Base-by-base conservation (phyloP, 768 basidiomycete genomes). In the Psilocybe azurescens region DNA sequence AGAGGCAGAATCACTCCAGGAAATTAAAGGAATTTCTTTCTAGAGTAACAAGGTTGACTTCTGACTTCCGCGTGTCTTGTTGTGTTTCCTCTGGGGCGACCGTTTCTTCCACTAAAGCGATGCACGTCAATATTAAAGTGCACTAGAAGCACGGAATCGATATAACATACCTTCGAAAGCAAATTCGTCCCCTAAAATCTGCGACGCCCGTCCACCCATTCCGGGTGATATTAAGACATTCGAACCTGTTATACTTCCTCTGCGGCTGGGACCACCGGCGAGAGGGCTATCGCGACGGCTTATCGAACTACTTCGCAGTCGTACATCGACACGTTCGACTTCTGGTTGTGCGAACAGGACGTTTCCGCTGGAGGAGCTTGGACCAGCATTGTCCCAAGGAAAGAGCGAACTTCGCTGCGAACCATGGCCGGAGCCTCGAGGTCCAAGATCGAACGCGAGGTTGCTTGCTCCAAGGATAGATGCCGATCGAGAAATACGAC, bases 331-430 rank as follows among this genome's bases (percentile, higher is more conserved):
- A 46, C 81, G 69, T 50, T 78, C 76, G 55, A 83, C 83, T 64
- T 78, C 79, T 52, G 72, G 67, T 20, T 74, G 75, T 16, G 69
- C 63, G 56, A 68, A 69, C 47, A 61, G 75, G 2, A 60, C 80
- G 29, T 74, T 83, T 33, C 76, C 78, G 33, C 83, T 87, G 1
- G 89, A 89, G 55, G 88, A 90, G 44, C 78, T 79, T 5, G 83
- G 77, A 3, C 87, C 89, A 4, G 91, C 91, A 70, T 93, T 84
- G 69, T 94, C 91, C 92, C 92, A 94, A 5, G 93, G 92, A 70
- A 93, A 93, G 32, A 93, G 70, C 9, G 88, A 86, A 64, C 86
- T 90, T 36, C 82, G 79, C 68, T 91, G 90, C 18, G 90, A 90
- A 30, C 78, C 83, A 50, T 78, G 76, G 44, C 75, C 72, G 33